Base-by-base conservation (phyloP, 2,329 filamentous ascomycete species). In the Ophiostoma sp. region DNA sequence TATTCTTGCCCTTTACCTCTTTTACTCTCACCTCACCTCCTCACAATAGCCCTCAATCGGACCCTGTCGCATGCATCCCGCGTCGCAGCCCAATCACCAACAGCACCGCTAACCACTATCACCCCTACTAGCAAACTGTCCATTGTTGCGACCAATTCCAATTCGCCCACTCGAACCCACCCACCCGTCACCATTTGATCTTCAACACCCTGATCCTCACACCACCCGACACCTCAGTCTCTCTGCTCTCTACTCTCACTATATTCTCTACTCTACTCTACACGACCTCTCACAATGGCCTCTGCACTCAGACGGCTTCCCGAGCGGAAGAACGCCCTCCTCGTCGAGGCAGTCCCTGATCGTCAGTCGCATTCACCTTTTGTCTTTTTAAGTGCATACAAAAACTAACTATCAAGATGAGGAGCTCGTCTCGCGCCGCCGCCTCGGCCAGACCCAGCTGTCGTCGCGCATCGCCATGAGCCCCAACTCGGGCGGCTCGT, bases 371-470 rank as follows among this genome's bases (percentile, higher is more conserved):
- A 20, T 6, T 23, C n/a, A 5, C 57, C 4, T 39, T 33, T 36
- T 33, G 10, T 65, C 4, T 27, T 13, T 11, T 15, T 4, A 60
- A 17, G 1, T 13, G 10, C 13, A 48, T 13, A 57, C 60, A 62
- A 20, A 11, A 17, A 36, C 70, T 71, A 62, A 36, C 33, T 67
- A 39, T 70, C 69, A 76, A 93, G 90, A 90, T 79, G 79, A 84
- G 72, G 90, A 92, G 72, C 88, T 97, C 70, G 87, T 97, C 73
- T 83, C 89, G 79, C 90, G 93, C 77, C 91, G 95, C 77, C 91
- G 94, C 75, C 85, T 99, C 65, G 95, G 94, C 66, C 94, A 97
- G 81, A 99, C 95, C 33, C 91, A 96, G 80, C 86, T 99, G 73
- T 89, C 90, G 11, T 89, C 94, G 68, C 95, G 93, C 82, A 89